Evolutionary conservation across 345 rosid genomes (phyloP), one percentile per base, ranked within the genome.

Genomic region (Chamaenerion angustifolium): DNA sequence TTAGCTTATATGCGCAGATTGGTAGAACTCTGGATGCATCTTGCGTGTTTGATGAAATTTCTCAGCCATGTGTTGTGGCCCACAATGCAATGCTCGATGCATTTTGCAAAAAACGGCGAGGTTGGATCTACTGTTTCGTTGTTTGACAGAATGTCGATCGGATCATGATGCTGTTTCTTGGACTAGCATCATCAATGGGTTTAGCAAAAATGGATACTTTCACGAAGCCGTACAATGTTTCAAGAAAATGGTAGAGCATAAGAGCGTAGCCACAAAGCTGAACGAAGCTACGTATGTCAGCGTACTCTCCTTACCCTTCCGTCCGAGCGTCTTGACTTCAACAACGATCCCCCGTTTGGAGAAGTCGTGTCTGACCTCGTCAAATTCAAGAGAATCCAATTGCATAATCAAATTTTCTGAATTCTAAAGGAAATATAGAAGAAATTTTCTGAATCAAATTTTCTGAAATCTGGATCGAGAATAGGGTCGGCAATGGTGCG

Each of bases 151-250:
- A 82, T 85, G 92, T n/a, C n/a, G n/a, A n/a, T 42, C 42, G 42
- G 49, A 58, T 42, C 67, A 57, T 16, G 88, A 82, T 59, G 88
- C 77, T 27, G 71, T 85, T 19, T 75, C 92, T 15, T 85, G 92
- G 95, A 79, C 92, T 10, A 79, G 58, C 50, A 68, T 82, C 59
- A 72, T 85, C 40, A 77, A 69, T 43, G 95, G 95, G 67, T 72
- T 79, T 55, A 49, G 60, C 45, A 67, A 42, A 43, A 77, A 68
- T 16, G 71, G 72, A 11, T 56, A 56, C 42, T 79, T 75, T 11
- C 7, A 40, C 5, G 59, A 77, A 56, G 88, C 78, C 1, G 44
- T 85, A 45, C 40, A 12, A 49, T 42, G 63, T 51, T 79, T 85
- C 42, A 48, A 58, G 48, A 68, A 63, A 48, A 77, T 85, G 88